Evolutionary conservation across 495 filamentous ascomycete species (phyloP), one percentile per base, ranked within the genome.

Genomic region (Penicillium desertorum): DNA sequence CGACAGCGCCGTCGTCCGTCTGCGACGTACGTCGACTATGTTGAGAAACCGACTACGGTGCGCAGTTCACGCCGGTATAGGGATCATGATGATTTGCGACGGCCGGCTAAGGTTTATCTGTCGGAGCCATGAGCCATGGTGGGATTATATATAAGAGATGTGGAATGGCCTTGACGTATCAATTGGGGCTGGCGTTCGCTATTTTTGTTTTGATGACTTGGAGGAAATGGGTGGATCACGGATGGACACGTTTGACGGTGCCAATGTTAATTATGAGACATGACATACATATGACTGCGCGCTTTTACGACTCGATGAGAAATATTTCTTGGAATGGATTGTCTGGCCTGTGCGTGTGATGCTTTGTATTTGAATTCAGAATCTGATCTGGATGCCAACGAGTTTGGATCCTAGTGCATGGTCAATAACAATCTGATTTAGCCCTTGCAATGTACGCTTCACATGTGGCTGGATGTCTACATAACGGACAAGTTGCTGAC

Each of bases 21-120:
- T 22, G 61, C 60, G 11, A 55, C 65, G 2, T 61, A 63, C 22
- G 69, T 70, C 11, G 72, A 69, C 4, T 74, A 73, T 61, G 59
- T 71, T 16, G 74, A 77, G 60, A 76, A 77, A 49, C 64, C 71
- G 37, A 22, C n/a, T 1, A 59, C 43, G 29, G 62, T 61, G 22
- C 55, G 65, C 1, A 59, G 51, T 41, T 60, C 61, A 22, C 55
- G 65, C 30, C 60, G 60, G 39, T 54, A 60, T 27, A 55, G 61
- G 45, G 57, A 71, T 57, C 59, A 55, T 5, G 62, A 66, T 34
- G 63, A 69, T 49, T 64, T 75, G 54, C 62, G 67, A 32, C 59
- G 69, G 39, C 75, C 75, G 20, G 63, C 69, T 12, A 75, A 60
- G 65, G 71, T 74, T 12, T 78, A 78, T 66, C 17, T 72, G 7